phyloP scores from a whole-genome alignment of 768 basidiomycete genomes.

The Lactarius tabidus region DNA sequence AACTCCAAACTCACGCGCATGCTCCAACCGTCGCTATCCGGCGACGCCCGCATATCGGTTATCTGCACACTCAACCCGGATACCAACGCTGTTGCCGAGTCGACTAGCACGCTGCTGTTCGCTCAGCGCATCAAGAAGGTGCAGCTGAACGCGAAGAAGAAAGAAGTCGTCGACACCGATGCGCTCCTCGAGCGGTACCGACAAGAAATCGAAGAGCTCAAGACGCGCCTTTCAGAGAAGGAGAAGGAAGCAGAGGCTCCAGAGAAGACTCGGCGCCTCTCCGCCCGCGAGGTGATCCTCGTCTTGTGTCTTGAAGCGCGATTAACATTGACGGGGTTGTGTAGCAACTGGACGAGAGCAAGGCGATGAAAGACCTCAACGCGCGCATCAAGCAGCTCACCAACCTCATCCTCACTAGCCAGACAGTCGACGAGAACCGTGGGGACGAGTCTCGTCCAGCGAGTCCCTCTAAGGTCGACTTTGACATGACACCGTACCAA shows the following conservation, averaged over 20 bases:
- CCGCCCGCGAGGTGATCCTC: slow-evolving; percentile 42
- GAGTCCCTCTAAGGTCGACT: slow-evolving; percentile 86
- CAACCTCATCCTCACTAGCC: slow-evolving; percentile 81
- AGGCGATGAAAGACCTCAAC: slow-evolving; percentile 81
- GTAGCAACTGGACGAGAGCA: slow-evolving; percentile 80
- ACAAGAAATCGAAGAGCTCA: slow-evolving; percentile 90
- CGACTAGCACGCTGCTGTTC: slow-evolving; percentile 84
- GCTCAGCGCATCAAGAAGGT: slow-evolving; percentile 91
- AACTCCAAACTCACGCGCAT: slow-evolving; percentile 94
- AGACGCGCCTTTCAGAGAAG: slow-evolving; percentile 62
- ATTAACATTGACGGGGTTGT: slow-evolving; percentile 16
- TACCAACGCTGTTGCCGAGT: slow-evolving; percentile 70
- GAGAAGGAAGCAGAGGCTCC: slow-evolving; percentile 54
- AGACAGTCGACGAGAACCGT: slow-evolving; percentile 67
- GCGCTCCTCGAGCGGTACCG: slow-evolving; percentile 92
- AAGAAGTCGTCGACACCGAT: slow-evolving; percentile 89
- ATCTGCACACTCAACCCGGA: slow-evolving; percentile 96
- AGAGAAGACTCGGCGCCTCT: slow-evolving; percentile 39
- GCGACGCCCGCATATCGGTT: slow-evolving; percentile 93
- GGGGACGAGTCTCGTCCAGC: slow-evolving; percentile 70
- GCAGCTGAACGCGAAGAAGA: slow-evolving; percentile 86
- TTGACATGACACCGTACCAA: slow-evolving; percentile 85
- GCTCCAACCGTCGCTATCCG: slow-evolving; percentile 91
- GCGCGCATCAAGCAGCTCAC: slow-evolving; percentile 76
- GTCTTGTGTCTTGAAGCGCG: not conserved